A percentile compares a stretch with the other conserved stretches of the same genome.
Evolutionary conservation across 2,329 filamentous ascomycete species (phyloP).

Genomic region (Pseudogymnoascus sp.): DNA sequence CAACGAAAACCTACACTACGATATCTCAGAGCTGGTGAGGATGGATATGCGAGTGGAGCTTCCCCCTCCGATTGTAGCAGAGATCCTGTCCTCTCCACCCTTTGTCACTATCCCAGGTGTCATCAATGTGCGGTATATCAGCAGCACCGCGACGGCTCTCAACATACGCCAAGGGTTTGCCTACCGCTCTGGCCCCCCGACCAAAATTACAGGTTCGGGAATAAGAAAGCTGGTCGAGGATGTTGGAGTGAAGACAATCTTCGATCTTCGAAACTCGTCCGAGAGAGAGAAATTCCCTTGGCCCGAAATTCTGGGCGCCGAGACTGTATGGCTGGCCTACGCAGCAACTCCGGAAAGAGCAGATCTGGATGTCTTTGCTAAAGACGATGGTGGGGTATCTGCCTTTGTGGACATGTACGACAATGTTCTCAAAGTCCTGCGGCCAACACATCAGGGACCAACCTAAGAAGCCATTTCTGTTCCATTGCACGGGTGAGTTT

Average conservation of each 20-base stretch:
- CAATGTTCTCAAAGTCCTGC: constrained; percentile 36
- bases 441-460: constrained; percentile 38
- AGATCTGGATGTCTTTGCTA: constrained; percentile 33
- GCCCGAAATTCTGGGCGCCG: constrained; percentile 36
- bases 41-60: neutral
- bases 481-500: constrained; percentile 46
- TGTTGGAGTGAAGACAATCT: constrained; percentile 27
- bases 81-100: constrained; percentile 12
- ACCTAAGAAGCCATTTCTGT: constrained; percentile 35
- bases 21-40: neutral
- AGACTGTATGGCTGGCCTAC: constrained; percentile 37
- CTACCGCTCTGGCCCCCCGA: constrained; percentile 15
- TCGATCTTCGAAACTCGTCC: constrained; percentile 40
- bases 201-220: constrained; percentile 11
- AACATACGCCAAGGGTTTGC: constrained; percentile 2
- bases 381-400: constrained; percentile 35
- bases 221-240: neutral
- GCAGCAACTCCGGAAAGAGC: constrained; percentile 27
- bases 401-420: constrained; percentile 41
- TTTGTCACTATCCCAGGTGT: constrained; percentile 15
- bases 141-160: constrained; percentile 9
- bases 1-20: neutral
- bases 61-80: neutral
- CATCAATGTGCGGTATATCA: constrained; percentile 16
- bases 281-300: constrained; percentile 38